A percentile compares a stretch with the other conserved stretches of the same genome.
phyloP scores from a whole-genome alignment of 148 eudicot species.

The Chenopodium formosanum region DNA sequence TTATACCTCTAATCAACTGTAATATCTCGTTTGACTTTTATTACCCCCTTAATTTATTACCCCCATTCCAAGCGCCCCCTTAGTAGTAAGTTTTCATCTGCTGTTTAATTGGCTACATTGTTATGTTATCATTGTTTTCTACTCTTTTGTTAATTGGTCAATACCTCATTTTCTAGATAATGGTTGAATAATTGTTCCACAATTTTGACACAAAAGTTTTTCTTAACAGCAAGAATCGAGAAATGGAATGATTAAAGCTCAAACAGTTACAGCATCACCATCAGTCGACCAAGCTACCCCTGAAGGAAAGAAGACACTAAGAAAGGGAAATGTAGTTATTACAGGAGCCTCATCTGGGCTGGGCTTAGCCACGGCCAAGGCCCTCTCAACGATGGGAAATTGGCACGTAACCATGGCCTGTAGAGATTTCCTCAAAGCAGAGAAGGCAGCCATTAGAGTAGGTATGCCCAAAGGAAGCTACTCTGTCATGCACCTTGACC shows the following conservation, averaged over 20 bases:
- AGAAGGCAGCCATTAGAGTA: slow-evolving; percentile 73
- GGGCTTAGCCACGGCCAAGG: slow-evolving; percentile 90
- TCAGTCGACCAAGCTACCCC: slow-evolving; percentile 39
- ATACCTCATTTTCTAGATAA: neutral
- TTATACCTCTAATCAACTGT: too few relatives aligned
- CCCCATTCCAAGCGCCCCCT: too few relatives aligned
- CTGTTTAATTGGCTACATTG: too few relatives aligned
- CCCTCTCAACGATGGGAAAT: slow-evolving; percentile 62
- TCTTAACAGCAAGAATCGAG: slow-evolving; percentile 29
- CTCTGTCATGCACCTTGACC: slow-evolving; percentile 63
- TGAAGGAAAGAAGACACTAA: slow-evolving; percentile 62
- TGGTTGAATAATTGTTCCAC: neutral
- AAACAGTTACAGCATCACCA: slow-evolving; percentile 56
- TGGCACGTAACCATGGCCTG: slow-evolving; percentile 95
- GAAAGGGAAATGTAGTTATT: slow-evolving; percentile 78
- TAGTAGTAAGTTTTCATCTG: too few relatives aligned
- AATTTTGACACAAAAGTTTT: neutral
- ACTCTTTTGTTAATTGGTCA: neutral
- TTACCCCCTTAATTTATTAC: too few relatives aligned
- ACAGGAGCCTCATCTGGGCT: slow-evolving; percentile 96
- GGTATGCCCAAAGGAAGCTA: slow-evolving; percentile 75
- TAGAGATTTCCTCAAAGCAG: slow-evolving; percentile 87
- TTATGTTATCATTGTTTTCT: too few relatives aligned
- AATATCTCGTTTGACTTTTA: too few relatives aligned
- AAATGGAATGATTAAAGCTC: slow-evolving; percentile 46